phyloP scores from a whole-genome alignment of 1,284 basidiomycete genomes.

The Ustilago nuda region DNA sequence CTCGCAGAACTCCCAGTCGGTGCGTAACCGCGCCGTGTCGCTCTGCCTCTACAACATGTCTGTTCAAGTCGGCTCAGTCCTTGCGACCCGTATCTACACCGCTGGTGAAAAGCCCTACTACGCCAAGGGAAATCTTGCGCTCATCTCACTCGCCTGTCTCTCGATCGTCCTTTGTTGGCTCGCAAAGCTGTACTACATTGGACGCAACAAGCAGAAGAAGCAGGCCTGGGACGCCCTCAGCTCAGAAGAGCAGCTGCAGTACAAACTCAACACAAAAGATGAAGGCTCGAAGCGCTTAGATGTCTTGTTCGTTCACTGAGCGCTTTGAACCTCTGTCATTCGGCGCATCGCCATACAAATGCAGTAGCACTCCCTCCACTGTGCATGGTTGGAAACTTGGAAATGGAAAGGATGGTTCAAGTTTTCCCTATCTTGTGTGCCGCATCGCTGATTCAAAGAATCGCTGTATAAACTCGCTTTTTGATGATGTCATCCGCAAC shows the following conservation, averaged over 20 bases:
- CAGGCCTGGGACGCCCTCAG: constrained; percentile 29
- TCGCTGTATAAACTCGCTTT: no score
- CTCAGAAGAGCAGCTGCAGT: constrained; percentile 42
- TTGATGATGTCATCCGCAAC: no score
- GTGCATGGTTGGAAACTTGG: no score
- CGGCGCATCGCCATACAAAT: no score
- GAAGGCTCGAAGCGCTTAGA: constrained; percentile 47
- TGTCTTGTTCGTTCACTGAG: constrained; percentile 46
- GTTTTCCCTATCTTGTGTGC: no score
- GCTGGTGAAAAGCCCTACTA: constrained; percentile 52
- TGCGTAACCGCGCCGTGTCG: constrained; percentile 50
- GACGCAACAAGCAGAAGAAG: constrained; percentile 40
- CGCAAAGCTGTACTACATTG: constrained; percentile 51
- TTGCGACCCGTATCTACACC: constrained; percentile 52
- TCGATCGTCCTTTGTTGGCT: constrained; percentile 44
- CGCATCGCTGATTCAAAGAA: no score
- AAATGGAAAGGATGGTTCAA: no score
- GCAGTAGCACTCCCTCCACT: neutral
- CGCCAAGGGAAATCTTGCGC: constrained; percentile 43
- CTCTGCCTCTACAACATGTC: constrained; percentile 59
- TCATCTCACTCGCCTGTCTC: constrained; percentile 30
- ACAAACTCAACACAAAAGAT: constrained; percentile 48
- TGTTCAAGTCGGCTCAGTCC: constrained; percentile 49
- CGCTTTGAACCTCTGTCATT: neutral
- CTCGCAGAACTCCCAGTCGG: constrained; percentile 41